Conservation (phyloP, 1,139 yeast species). For the Yamadazyma sp. region DNA sequence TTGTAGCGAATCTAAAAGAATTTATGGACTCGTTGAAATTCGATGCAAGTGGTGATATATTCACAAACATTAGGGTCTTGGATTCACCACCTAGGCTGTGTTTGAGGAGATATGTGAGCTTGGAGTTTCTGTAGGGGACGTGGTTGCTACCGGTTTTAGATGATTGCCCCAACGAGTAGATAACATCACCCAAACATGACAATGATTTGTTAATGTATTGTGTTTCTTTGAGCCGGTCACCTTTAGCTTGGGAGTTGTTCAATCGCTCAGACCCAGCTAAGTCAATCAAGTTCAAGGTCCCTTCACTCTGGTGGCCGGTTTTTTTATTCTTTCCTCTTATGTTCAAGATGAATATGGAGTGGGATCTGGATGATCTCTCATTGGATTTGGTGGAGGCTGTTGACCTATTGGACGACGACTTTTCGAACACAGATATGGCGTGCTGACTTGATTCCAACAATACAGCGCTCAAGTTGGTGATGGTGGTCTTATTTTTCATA, state of each 20-base stretch:
- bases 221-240: slow-evolving; percentile 82
- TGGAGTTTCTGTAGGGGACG: slow-evolving; percentile 56
- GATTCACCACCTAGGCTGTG: slow-evolving; percentile 84
- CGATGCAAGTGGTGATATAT: slow-evolving; percentile 65
- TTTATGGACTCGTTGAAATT: slow-evolving; percentile 78
- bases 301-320: slow-evolving; percentile 54
- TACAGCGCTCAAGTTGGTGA: slow-evolving; percentile 60
- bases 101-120: slow-evolving; percentile 78
- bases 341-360: slow-evolving; percentile 69
- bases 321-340: slow-evolving; percentile 54
- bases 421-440: slow-evolving; percentile 51
- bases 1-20: slow-evolving; percentile 86
- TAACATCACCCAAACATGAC: slow-evolving; percentile 89
- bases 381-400: slow-evolving; percentile 85
- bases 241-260: slow-evolving; percentile 71
- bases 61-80: slow-evolving; percentile 92
- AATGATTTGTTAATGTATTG: slow-evolving; percentile 87
- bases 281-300: slow-evolving; percentile 74
- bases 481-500: slow-evolving; percentile 46
- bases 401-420: slow-evolving; percentile 62
- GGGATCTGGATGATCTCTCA: slow-evolving; percentile 70
- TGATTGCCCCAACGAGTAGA: slow-evolving; percentile 59
- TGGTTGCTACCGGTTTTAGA: slow-evolving; percentile 27
- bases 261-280: slow-evolving; percentile 90
- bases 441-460: slow-evolving; percentile 47